Percentiles rank a stretch among this genome's conserved stretches.
phyloP scores from a whole-genome alignment of 306 rosid genomes.

The Arachis hypogaea region DNA sequence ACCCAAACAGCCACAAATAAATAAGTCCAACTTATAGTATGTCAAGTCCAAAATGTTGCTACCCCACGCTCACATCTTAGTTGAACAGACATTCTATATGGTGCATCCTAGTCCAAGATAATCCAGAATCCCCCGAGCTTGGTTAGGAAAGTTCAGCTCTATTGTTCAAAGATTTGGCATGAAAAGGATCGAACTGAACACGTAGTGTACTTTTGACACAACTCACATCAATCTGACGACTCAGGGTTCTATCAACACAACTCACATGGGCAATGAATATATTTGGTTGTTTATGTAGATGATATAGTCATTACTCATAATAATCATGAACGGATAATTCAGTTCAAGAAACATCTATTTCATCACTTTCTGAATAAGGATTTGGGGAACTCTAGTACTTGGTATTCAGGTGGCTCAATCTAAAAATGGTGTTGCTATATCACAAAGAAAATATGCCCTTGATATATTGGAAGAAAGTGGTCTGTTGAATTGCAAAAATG shows the following conservation, averaged over 20 bases:
- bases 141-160: neutral
- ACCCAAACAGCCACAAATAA: constrained; percentile 4
- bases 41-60: neutral
- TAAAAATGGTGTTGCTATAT: neutral
- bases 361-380: neutral
- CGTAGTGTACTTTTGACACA: no score
- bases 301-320: neutral
- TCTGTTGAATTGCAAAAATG: neutral
- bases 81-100: neutral
- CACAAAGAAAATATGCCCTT: neutral
- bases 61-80: neutral
- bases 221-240: neutral
- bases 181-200: neutral
- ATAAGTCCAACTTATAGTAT: neutral
- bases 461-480: neutral
- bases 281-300: no score
- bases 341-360: neutral
- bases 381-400: neutral
- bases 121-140: neutral
- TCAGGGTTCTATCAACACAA: neutral
- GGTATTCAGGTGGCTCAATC: neutral
- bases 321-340: neutral
- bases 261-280: no score
- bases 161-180: neutral
- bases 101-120: neutral